Base-by-base conservation (phyloP, 176 grass and related monocot genomes). In the Bolboschoenus planiculmis region DNA sequence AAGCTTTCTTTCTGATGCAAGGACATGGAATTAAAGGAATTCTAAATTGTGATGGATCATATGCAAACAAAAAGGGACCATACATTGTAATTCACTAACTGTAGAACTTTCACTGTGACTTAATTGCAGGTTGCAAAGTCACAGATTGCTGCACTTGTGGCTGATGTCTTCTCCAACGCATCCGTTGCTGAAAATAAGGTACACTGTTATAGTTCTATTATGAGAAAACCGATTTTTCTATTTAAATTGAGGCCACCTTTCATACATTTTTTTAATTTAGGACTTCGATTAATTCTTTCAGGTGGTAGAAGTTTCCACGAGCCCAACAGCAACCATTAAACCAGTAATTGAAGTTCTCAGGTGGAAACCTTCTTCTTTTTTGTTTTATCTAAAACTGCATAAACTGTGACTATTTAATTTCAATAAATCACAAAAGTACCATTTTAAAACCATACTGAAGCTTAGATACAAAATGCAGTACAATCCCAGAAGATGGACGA, bases 101-200 rank as follows among this genome's bases (percentile, higher is more conserved):
- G 21, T 56, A 2, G 16, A 64, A 65, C 35, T 47, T 56, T 27
- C 21, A 71, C 21, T 55, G 47, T 58, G 31, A 80, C 57, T 74
- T 3, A 37, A 70, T 72, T 68, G 50, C 71, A 97, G 94, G 94
- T 97, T 11, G 88, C 92, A 8, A 95, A 85, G 79, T 93, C 40
- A 9, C 86, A 98, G 87, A 95, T 98, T 84, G 95, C 95, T 6
- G 67, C 79, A 11, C 81, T 98, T 46, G 95, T 98, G n/a, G 92
- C 92, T 10, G 90, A 93, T 93, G 82, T 98, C 4, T 95, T 98
- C 57, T 91, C 95, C 44, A 93, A 94, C 44, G 79, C 90, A 48
- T 64, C 86, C 10, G 70, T 93, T 4, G 86, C 92, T 2, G 95
- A 98, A 87, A 98, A 98, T 88, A 98, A 98, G 87, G 95, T 98